Evolutionary conservation across 1,139 yeast species (phyloP), one percentile per base, ranked within the genome.

Genomic region (Suhomyces bolitotheri): DNA sequence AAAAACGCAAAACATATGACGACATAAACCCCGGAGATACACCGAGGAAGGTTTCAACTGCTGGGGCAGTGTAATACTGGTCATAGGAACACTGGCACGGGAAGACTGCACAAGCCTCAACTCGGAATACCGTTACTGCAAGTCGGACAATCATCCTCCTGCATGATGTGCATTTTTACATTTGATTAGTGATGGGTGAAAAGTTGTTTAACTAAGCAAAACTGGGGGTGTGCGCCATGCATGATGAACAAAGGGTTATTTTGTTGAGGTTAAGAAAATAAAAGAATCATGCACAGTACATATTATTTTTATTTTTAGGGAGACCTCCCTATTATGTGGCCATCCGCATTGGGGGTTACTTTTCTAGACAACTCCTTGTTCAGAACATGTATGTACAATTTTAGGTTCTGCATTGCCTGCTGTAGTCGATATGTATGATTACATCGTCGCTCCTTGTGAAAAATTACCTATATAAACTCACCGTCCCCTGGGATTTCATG

Each of bases 391-490:
- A 32, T 32, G 31, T 13, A 27, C 27, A 20, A 26, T 33, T 33
- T 27, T 33, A 28, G 29, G 37, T 29, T 29, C 22, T 20, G 34
- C 34, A 31, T 27, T 15, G 28, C 34, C 29, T 25, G 19, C 5
- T 17, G 13, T 22, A 7, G 24, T 23, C 21, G 12, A n/a, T 22
- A 34, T 29, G 38, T 31, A 30, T 22, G 34, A 34, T 34, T 30
- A 34, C 38, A 34, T 34, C 21, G 31, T 14, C 22, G 26, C 22
- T 23, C 22, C 29, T 29, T 27, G 29, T 34, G 38, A 34, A 34
- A 34, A 34, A 30, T 34, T 6, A 15, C 4, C 22, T 29, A 29
- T 34, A 29, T 25, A 34, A 29, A 25, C 21, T 20, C 24, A 19
- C 27, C 34, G 27, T 7, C 23, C 12, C 30, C 30, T 14, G 22